Conservation (phyloP, 2,329 filamentous ascomycete species). For the Pseudomassariella vexata region DNA sequence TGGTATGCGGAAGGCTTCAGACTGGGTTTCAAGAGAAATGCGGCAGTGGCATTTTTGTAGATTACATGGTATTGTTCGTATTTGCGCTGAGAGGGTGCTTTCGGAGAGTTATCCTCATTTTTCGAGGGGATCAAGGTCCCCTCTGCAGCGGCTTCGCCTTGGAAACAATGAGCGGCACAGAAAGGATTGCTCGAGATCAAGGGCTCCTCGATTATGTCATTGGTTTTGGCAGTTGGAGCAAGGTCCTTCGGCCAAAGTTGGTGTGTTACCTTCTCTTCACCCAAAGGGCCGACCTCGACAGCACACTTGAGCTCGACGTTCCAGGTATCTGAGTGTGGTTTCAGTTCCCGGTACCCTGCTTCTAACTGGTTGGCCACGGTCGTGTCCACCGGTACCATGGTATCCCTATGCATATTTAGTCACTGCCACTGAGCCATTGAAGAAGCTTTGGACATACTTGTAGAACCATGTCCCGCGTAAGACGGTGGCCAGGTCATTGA, state of each 20-base stretch:
- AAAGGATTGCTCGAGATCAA: conserved; percentile 48
- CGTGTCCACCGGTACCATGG: conserved; percentile 83
- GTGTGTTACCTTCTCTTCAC: conserved; percentile 87
- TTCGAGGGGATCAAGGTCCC: conserved; percentile 29
- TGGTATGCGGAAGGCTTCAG: conserved; percentile 82
- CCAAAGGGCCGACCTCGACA: conserved; percentile 79
- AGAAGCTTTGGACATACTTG: conserved; percentile 40
- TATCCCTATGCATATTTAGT: conserved; percentile 48
- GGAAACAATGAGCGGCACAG: conserved; percentile 55
- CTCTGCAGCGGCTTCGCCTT: conserved; percentile 53
- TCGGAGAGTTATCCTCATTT: conserved; percentile 31
- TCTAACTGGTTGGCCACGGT: conserved; percentile 88
- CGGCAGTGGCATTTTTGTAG: conserved; percentile 71
- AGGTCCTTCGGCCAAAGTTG: conserved; percentile 68
- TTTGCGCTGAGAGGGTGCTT: conserved; percentile 41
- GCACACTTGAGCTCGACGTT: conserved; percentile 85
- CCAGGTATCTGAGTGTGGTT: conserved; percentile 90
- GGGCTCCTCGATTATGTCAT: conserved; percentile 27
- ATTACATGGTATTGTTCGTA: conserved; percentile 79
- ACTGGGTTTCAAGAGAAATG: conserved; percentile 81
- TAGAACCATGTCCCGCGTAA: conserved; percentile 95
- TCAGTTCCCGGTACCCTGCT: conserved; percentile 79
- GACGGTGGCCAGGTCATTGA: conserved; percentile 82
- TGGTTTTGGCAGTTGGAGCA: conserved; percentile 25
- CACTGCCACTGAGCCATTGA: conserved; percentile 2